Evolutionary conservation across 768 basidiomycete species (phyloP).

Genomic region (Atractiella rhizophila): DNA sequence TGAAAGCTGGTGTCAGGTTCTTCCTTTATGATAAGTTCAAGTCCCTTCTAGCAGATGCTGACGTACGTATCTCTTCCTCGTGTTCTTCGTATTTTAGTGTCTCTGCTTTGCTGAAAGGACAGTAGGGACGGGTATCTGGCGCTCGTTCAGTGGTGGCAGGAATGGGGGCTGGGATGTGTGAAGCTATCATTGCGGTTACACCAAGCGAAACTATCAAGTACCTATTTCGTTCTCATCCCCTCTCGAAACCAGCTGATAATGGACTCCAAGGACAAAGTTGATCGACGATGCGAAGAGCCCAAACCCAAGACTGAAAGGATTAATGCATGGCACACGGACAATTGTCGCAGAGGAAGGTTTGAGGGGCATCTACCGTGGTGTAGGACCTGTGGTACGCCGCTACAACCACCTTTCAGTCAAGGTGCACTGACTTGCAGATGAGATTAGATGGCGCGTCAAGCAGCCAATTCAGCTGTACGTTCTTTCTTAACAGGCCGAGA

Average conservation of each 20-base stretch:
- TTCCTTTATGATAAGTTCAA: slow-evolving; percentile 88
- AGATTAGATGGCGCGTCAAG: slow-evolving; percentile 77
- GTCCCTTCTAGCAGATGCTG: slow-evolving; percentile 44
- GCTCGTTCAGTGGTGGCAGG: slow-evolving; percentile 31
- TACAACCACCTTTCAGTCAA: background rate
- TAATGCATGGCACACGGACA: slow-evolving; percentile 52
- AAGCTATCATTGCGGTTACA: slow-evolving; percentile 64
- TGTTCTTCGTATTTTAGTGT: background rate
- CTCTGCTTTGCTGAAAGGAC: background rate
- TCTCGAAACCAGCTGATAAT: background rate
- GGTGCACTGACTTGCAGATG: background rate
- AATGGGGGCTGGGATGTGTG: background rate
- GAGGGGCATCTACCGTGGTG: slow-evolving; percentile 47
- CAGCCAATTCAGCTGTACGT: slow-evolving; percentile 83
- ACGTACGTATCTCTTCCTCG: slow-evolving; percentile 33
- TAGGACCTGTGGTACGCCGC: slow-evolving; percentile 65
- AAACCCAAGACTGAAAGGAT: slow-evolving; percentile 58
- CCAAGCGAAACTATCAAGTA: slow-evolving; percentile 97
- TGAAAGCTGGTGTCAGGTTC: slow-evolving; percentile 90
- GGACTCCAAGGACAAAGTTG: slow-evolving; percentile 64
- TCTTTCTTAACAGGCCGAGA: too few species aligned
- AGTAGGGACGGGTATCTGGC: background rate
- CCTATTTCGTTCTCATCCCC: background rate
- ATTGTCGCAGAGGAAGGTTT: slow-evolving; percentile 73
- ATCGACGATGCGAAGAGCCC: slow-evolving; percentile 79